Base-by-base conservation (phyloP, 2,329 filamentous ascomycete species). In the Microthyrium microscopicum region DNA sequence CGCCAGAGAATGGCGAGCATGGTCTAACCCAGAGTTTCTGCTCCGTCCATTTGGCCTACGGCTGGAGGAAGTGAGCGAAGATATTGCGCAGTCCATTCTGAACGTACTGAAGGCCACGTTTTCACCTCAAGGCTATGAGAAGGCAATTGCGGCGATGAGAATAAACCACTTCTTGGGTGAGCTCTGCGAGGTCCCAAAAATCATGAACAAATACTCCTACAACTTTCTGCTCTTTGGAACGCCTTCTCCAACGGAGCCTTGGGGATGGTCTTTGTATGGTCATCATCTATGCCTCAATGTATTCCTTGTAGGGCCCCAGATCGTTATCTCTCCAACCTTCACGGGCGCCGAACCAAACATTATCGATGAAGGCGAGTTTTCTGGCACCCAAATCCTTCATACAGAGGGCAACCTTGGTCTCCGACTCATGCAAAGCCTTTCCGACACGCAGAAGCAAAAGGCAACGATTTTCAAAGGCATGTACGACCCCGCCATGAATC, bases 291-390 rank as follows among this genome's bases (percentile, higher is more conserved):
- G 77, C 42, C 61, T 85, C 3, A 74, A 73, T 44, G 63, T 78
- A 16, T 77, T 84, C 47, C 61, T 84, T 35, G 67, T 73, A 46
- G 60, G 60, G 20, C 53, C 57, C 0, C 74, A 82, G 49, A 72
- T 83, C 31, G 58, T 82, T 28, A 61, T 82, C 3, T 72, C 70
- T 0, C 80, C 80, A 0, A 80, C 73, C 55, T 87, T 87, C 53
- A 82, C 77, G 0, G 80, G 80, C 35, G 80, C 80, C 0, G 80
- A 87, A 52, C 80, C 80, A 1, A 83, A 85, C 44, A 46, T 73
- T 22, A 78, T 84, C 43, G 78, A 84, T 41, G 51, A 53, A 0
- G 77, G 77, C 0, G 65, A 64, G 0, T 64, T 71, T 49, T 54
- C 56, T 2, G 78, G 77, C 5, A 79, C 73, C 1, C 58, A 66